Evolutionary conservation across 306 rosid species (phyloP), one percentile per base, ranked within the genome.

Genomic region (Trichosanthes cucumerina): DNA sequence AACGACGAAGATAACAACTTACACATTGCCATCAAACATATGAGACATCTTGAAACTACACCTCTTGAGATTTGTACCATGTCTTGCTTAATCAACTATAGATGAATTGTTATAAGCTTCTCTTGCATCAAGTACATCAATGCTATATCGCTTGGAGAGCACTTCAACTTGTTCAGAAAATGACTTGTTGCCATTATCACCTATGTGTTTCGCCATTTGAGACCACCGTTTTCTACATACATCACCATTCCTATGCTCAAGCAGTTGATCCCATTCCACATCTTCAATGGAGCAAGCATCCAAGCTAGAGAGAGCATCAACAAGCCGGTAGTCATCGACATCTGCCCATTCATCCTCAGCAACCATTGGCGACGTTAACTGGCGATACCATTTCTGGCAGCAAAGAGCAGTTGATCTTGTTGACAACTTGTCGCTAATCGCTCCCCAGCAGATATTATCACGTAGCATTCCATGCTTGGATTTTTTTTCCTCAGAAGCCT

Each of bases 391-490:
- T 81, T 90, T 91, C 39, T 1, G 0, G 81, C 97, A 89, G 83
- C 92, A 89, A 21, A 0, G 0, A 4, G 77, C 36, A 80, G 81
- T 60, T 39, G 15, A 50, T 86, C 98, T 86, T 18, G 92, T 88
- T 13, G 75, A 49, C 82, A 93, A 63, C 79, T 78, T 82, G 31
- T 74, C 49, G 65, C 90, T 82, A 70, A 91, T 90, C 75, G 90
- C 84, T 86, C 89, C 92, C 98, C 98, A 91, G 76, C 85, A 62
- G 58, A 93, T 87, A 82, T 91, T 89, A 81, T 93, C 98, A 47
- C 91, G 91, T 80, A 93, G 72, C 96, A 90, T 91, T 19, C 97
- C 97, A 41, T 89, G 88, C 82, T 80, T 82, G 33, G 65, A 26
- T 84, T 72, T 90, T 57, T 80, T 90, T 12, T 78, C 90, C 66